phyloP scores from a whole-genome alignment of 2,329 filamentous ascomycete genomes.

The Colletotrichum phormii region DNA sequence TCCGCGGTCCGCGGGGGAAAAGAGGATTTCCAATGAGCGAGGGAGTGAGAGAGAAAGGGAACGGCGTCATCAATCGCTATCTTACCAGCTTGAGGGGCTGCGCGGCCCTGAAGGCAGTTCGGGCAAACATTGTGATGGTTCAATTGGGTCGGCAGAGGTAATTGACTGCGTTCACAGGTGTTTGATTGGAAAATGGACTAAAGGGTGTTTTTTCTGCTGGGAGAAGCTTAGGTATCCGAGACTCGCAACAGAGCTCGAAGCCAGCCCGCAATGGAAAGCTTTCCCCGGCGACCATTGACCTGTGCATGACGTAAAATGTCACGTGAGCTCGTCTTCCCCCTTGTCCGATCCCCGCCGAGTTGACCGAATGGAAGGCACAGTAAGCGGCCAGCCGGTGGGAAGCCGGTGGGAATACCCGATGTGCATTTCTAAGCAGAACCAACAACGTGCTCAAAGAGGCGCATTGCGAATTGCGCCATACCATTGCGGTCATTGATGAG shows the following conservation, averaged over 20 bases:
- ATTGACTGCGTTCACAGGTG: constrained; percentile 26
- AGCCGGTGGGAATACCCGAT: background rate
- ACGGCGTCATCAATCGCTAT: constrained; percentile 11
- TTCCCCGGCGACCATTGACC: background rate
- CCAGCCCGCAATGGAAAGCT: constrained; percentile 12
- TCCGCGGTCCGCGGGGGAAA: background rate
- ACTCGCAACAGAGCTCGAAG: constrained; percentile 15
- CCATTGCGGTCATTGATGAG: background rate
- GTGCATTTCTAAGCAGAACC: constrained; percentile 14
- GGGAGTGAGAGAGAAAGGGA: background rate
- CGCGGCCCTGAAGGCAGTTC: constrained; percentile 72
- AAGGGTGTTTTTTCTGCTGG: constrained; percentile 11
- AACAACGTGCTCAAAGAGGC: background rate
- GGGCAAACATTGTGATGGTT: constrained; percentile 68
- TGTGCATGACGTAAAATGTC: constrained; percentile 36
- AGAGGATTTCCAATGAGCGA: background rate
- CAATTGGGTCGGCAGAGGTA: constrained; percentile 42
- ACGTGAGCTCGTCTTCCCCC: constrained; percentile 16
- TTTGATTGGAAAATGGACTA: background rate
- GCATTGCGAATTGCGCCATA: background rate
- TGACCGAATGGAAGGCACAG: background rate
- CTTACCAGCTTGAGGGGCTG: constrained; percentile 75
- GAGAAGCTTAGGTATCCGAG: constrained; percentile 29
- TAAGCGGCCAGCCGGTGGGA: background rate
- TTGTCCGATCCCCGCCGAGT: constrained; percentile 15